These are phyloP conservation scores for Penicillium sumatraense DNA, from an alignment of 2,329 filamentous ascomycete genomes.

Conservation along the genomic window DNA sequence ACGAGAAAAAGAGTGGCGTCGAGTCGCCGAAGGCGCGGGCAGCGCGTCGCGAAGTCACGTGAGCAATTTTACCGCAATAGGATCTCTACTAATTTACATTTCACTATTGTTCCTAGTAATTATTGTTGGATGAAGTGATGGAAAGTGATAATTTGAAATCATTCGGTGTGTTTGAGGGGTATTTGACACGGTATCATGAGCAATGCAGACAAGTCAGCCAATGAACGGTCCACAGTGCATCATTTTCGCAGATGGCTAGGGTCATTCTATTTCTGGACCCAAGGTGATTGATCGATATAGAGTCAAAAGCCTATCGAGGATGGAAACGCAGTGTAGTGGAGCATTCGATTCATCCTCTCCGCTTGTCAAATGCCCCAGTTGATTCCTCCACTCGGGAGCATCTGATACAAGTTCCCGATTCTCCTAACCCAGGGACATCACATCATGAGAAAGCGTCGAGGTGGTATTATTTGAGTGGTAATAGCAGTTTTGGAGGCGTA, in stretches of 20 bases:
- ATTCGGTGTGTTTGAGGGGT: conserved; percentile 7
- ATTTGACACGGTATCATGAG: conserved; percentile 8
- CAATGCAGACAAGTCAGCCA: background rate
- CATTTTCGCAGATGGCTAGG: background rate
- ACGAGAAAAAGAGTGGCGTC: conserved; percentile 10
- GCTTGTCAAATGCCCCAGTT: background rate
- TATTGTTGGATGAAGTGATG: background rate
- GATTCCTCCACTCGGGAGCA: background rate
- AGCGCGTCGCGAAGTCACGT: conserved; percentile 33
- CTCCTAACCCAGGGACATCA: conserved; percentile 12
- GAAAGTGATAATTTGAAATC: background rate
- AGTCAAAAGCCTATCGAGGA: background rate
- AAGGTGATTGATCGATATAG: background rate
- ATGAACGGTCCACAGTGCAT: background rate
- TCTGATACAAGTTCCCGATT: conserved; percentile 3
- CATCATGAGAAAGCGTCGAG: conserved; percentile 15
- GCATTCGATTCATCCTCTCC: background rate
- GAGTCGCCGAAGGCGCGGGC: conserved; percentile 12
- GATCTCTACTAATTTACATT: background rate
- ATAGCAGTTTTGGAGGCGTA: conserved; percentile 21
- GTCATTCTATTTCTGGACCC: background rate
- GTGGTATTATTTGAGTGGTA: conserved; percentile 21
- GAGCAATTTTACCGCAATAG: background rate
- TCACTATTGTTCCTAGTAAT: background rate
- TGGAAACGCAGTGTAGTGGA: background rate